These are phyloP conservation scores for Colletotrichum higginsianum DNA, from an alignment of 2,329 filamentous ascomycete species.

Conservation along the genomic window DNA sequence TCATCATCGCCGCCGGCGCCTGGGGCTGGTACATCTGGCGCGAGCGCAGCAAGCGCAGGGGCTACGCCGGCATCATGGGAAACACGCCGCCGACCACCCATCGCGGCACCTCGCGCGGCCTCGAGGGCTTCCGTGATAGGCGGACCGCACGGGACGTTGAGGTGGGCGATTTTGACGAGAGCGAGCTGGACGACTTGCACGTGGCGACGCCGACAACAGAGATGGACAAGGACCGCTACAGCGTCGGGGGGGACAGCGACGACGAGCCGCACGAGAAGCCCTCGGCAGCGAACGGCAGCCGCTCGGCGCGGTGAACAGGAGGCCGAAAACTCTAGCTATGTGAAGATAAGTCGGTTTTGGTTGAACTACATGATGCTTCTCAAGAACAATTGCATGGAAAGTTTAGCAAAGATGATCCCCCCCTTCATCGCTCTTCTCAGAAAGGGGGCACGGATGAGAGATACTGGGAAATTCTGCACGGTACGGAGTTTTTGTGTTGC, in stretches of 20 bases:
- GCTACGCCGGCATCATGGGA: constrained; percentile 67
- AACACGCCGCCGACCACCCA: constrained; percentile 53
- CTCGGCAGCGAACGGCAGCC: constrained; percentile 38
- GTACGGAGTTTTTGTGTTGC: constrained; percentile 34
- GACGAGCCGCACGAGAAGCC: constrained; percentile 58
- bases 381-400: constrained; percentile 29
- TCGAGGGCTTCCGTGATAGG: constrained; percentile 65
- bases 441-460: background rate
- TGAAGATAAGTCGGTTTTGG: background rate
- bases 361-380: constrained; percentile 22
- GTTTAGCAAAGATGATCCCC: constrained; percentile 16
- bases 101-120: constrained; percentile 49
- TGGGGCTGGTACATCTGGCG: constrained; percentile 84
- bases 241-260: constrained; percentile 70
- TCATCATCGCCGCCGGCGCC: constrained; percentile 78
- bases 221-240: constrained; percentile 65
- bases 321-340: background rate
- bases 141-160: constrained; percentile 69
- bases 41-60: constrained; percentile 68
- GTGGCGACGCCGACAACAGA: constrained; percentile 62
- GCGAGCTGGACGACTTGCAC: constrained; percentile 74
- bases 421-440: background rate
- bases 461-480: constrained; percentile 14
- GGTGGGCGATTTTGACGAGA: constrained; percentile 76
- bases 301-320: constrained; percentile 30